A percentile compares a stretch with the other conserved stretches of the same genome.
Conservation (phyloP, 2,329 filamentous ascomycete genomes). For the Ustilaginoidea virens region DNA sequence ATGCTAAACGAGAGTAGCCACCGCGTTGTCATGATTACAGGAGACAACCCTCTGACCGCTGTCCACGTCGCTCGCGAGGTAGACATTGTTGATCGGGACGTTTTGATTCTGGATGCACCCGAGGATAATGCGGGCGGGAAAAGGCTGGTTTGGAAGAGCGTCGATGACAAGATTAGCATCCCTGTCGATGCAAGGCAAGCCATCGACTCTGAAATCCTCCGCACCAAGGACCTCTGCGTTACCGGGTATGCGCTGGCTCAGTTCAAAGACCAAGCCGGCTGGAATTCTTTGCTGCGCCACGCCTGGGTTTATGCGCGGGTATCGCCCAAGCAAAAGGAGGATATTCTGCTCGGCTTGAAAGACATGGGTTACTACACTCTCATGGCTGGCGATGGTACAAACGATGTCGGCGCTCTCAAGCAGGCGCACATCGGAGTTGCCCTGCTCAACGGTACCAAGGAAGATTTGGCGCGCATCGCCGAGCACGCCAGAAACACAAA, state of each 20-base stretch:
- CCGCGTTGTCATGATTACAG: conserved; percentile 97
- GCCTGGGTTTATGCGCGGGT: conserved; percentile 98
- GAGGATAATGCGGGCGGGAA: conserved; percentile 73
- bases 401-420: conserved; percentile 94
- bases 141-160: conserved; percentile 82
- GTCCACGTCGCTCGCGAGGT: conserved; percentile 91
- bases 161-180: conserved; percentile 79
- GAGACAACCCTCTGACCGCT: conserved; percentile 92
- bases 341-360: conserved; percentile 91
- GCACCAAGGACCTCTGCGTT: conserved; percentile 81
- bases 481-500: conserved; percentile 89
- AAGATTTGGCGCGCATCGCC: conserved; percentile 80
- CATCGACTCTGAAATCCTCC: conserved; percentile 66
- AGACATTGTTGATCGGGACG: conserved; percentile 92
- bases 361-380: conserved; percentile 95
- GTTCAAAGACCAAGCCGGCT: conserved; percentile 66
- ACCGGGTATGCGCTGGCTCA: conserved; percentile 88
- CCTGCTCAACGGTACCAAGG: conserved; percentile 82
- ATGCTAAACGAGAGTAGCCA: conserved; percentile 99
- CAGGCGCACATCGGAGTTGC: conserved; percentile 96
- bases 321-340: conserved; percentile 96
- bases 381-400: conserved; percentile 97
- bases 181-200: conserved; percentile 71
- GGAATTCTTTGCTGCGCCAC: conserved; percentile 66
- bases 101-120: conserved; percentile 86